phyloP scores from a whole-genome alignment of 164 flowering plant genomes.

The Saururus chinensis region DNA sequence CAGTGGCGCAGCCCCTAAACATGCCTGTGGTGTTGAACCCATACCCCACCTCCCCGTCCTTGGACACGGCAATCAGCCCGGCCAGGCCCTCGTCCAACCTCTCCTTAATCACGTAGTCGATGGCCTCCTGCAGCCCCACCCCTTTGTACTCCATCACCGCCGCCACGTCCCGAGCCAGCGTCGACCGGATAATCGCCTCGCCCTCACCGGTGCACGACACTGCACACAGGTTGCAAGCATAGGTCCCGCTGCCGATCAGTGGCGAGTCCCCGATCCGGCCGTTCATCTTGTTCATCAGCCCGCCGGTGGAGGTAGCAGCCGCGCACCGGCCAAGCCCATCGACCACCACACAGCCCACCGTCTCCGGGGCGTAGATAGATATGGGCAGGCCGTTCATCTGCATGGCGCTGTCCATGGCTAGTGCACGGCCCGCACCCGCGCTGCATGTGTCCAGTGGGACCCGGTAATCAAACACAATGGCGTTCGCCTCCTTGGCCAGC shows the following conservation, averaged over 20 bases:
- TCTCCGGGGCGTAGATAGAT: constrained; percentile 79
- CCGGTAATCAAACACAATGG: constrained; percentile 85
- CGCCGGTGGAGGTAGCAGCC: constrained; percentile 93
- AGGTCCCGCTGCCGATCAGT: constrained; percentile 83
- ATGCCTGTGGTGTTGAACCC: constrained; percentile 74
- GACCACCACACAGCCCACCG: constrained; percentile 96
- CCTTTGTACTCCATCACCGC: constrained; percentile 99
- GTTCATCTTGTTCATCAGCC: constrained; percentile 87
- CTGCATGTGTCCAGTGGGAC: constrained; percentile 55
- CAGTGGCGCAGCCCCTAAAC: constrained; percentile 89
- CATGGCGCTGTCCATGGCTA: constrained; percentile 1
- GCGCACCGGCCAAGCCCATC: constrained; percentile 80
- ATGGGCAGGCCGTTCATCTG: constrained; percentile 91
- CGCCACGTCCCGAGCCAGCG: constrained; percentile 88
- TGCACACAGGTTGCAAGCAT: constrained; percentile 70
- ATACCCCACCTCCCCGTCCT: constrained; percentile 71
- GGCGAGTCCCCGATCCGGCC: constrained; percentile 98
- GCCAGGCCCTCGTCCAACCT: constrained; percentile 79
- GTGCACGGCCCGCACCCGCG: constrained; percentile 21
- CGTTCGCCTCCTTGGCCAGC: constrained; percentile 78
- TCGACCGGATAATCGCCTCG: constrained; percentile 82
- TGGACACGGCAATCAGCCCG: constrained; percentile 85
- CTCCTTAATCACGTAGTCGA: constrained; percentile 61
- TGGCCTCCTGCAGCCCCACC: constrained; percentile 67
- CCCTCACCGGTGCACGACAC: constrained; percentile 98